Percentiles rank a stretch among this genome's conserved stretches.
phyloP scores from a whole-genome alignment of 2,329 filamentous ascomycete species.

The Trichothecium roseum region DNA sequence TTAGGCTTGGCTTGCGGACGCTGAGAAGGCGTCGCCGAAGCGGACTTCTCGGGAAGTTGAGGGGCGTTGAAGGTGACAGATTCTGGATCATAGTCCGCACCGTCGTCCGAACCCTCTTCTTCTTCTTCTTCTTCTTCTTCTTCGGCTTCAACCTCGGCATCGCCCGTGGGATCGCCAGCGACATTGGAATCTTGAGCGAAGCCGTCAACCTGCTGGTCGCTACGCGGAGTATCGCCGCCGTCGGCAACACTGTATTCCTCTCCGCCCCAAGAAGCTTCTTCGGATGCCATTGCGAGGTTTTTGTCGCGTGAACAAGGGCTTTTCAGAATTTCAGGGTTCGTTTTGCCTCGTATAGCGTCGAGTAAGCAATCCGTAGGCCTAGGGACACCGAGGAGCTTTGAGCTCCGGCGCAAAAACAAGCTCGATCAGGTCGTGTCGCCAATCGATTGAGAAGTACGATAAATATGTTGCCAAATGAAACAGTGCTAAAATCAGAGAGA shows the following conservation, averaged over 20 bases:
- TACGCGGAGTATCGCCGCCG: conserved; percentile 46
- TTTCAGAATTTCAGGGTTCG: neutral
- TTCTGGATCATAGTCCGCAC: conserved; percentile 48
- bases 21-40: conserved; percentile 16
- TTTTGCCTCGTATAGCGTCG: neutral
- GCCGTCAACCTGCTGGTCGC: conserved; percentile 43
- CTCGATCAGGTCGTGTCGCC: too few relatives aligned
- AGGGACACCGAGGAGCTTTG: too few relatives aligned
- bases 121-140: conserved; percentile 25
- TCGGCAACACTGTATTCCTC: conserved; percentile 43
- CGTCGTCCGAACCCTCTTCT: conserved; percentile 39
- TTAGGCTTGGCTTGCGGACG: conserved; percentile 39
- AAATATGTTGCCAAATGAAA: too few relatives aligned
- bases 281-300: conserved; percentile 22
- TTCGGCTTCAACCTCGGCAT: conserved; percentile 10
- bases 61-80: conserved; percentile 35
- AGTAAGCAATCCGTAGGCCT: too few relatives aligned
- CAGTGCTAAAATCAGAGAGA: too few relatives aligned
- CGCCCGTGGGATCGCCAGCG: conserved; percentile 36
- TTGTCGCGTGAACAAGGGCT: neutral
- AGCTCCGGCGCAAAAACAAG: too few relatives aligned
- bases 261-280: conserved; percentile 38
- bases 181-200: conserved; percentile 34
- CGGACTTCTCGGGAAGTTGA: conserved; percentile 22
- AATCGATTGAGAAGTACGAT: too few relatives aligned